Conservation (phyloP, 1,284 basidiomycete species). For the Marasmius sp. region DNA sequence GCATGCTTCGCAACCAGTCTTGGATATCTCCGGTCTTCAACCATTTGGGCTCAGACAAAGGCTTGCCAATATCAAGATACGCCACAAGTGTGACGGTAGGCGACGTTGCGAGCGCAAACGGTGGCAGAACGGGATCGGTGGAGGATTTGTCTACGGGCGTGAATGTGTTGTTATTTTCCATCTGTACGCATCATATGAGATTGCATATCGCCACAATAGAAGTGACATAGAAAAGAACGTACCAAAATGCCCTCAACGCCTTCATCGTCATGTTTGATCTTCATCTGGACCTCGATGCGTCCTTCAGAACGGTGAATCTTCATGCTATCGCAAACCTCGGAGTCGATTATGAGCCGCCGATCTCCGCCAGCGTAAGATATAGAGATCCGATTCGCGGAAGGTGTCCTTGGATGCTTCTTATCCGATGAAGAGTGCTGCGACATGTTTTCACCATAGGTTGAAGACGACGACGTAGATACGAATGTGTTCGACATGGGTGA, state of each 20-base stretch:
- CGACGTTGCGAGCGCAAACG: constrained; percentile 59
- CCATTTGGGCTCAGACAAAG: constrained; percentile 94
- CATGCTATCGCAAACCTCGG: constrained; percentile 81
- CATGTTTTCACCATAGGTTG: constrained; percentile 33
- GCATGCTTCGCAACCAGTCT: constrained; percentile 89
- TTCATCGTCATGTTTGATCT: constrained; percentile 49
- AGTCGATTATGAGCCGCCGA: constrained; percentile 85
- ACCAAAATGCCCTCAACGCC: constrained; percentile 76
- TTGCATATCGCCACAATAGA: background rate
- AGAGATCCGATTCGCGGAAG: constrained; percentile 84
- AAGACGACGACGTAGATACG: constrained; percentile 48
- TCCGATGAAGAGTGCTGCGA: constrained; percentile 1
- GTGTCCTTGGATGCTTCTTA: constrained; percentile 27
- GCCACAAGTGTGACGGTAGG: constrained; percentile 56
- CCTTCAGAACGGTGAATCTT: constrained; percentile 82
- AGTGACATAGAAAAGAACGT: constrained; percentile 27
- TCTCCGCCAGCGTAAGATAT: constrained; percentile 91
- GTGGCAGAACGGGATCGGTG: constrained; percentile 63
- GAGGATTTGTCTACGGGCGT: constrained; percentile 45
- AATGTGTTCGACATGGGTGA: constrained; percentile 55
- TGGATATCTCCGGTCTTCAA: constrained; percentile 91
- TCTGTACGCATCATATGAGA: constrained; percentile 39
- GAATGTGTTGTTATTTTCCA: constrained; percentile 77
- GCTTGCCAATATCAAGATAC: constrained; percentile 83
- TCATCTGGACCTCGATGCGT: constrained; percentile 80